These are phyloP conservation scores for Copromyces sp. DNA, from an alignment of 495 filamentous ascomycete species.

Conservation along the genomic window DNA sequence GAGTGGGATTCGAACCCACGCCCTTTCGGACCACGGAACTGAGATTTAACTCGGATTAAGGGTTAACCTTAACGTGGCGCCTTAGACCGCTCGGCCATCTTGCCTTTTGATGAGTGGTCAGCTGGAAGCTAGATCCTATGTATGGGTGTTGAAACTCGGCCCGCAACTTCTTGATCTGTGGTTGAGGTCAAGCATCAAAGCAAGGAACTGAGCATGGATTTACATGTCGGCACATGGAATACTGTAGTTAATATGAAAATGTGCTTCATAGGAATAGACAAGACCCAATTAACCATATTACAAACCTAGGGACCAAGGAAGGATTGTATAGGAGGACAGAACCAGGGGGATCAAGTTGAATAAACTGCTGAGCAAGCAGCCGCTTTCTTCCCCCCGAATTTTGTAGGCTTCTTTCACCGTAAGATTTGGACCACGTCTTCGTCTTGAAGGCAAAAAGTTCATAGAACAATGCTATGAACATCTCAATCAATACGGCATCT, in stretches of 20 bases:
- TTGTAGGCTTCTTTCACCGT: too few species aligned
- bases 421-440: too few species aligned
- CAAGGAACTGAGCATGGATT: too few species aligned
- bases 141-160: neutral
- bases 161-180: neutral
- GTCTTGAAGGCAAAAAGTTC: neutral
- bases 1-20: constrained; percentile 30
- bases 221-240: too few species aligned
- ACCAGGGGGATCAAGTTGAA: neutral
- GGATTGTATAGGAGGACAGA: neutral
- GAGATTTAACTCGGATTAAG: neutral
- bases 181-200: neutral
- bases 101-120: neutral
- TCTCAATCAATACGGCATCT: neutral
- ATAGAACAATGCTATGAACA: neutral
- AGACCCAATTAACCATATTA: neutral
- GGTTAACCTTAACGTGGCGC: neutral
- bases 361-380: neutral
- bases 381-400: neutral
- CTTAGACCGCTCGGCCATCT: neutral
- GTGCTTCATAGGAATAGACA: neutral
- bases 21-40: constrained; percentile 23
- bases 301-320: neutral
- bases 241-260: too few species aligned
- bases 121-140: neutral